Evolutionary conservation across 192 early-diverging fungal species (phyloP).

Genomic region (Rhizophagus prolifer): DNA sequence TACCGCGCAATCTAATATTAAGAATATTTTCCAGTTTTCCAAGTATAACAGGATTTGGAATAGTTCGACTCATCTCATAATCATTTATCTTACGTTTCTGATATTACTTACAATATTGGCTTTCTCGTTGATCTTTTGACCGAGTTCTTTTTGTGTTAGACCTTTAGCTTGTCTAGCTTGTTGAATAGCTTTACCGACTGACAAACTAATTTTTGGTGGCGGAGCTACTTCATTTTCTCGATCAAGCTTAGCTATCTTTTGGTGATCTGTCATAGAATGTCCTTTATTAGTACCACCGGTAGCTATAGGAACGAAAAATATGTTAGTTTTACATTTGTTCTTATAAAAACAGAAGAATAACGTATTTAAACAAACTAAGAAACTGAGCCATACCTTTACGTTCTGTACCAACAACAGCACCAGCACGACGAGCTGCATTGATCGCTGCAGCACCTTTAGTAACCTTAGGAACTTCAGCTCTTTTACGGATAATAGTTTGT

Average conservation of each 20-base stretch:
- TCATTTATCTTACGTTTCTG: conserved; percentile 65
- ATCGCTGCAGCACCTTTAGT: conserved; percentile 62
- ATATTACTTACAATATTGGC: conserved; percentile 65
- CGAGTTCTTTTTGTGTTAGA: conserved; percentile 88
- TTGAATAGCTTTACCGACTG: conserved; percentile 80
- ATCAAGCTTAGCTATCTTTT: conserved; percentile 82
- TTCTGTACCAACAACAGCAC: conserved; percentile 69
- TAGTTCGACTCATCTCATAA: conserved; percentile 83
- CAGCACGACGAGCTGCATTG: conserved; percentile 73
- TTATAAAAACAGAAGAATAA: not conserved
- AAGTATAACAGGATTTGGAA: conserved; percentile 90
- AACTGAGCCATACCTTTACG: conserved; percentile 57
- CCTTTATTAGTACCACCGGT: conserved; percentile 53
- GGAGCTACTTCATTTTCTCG: conserved; percentile 81
- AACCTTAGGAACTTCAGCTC: conserved; percentile 58
- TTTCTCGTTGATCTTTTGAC: conserved; percentile 90
- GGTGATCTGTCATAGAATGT: conserved; percentile 66
- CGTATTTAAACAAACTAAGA: not conserved
- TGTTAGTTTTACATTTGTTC: not conserved
- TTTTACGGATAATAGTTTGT: conserved; percentile 80
- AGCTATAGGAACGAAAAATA: conserved; percentile 7
- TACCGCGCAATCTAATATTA: conserved; percentile 72
- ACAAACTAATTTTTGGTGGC: conserved; percentile 63
- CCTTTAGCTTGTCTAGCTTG: conserved; percentile 74
- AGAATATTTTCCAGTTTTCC: conserved; percentile 86